Percentiles rank a stretch among this genome's conserved stretches.
Evolutionary conservation across 2,329 filamentous ascomycete species (phyloP).

Genomic region (Septoria linicola): DNA sequence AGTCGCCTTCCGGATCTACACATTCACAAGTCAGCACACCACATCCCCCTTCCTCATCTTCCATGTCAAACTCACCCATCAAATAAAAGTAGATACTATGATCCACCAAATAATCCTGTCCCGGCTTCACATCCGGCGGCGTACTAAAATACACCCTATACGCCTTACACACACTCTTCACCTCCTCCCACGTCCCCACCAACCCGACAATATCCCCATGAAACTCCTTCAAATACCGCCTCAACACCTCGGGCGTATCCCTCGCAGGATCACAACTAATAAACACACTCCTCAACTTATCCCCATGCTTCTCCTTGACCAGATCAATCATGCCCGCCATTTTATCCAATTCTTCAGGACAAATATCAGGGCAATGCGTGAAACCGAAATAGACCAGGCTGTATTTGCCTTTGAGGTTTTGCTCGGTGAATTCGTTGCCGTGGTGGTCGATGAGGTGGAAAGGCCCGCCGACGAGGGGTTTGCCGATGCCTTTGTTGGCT

Average conservation of each 20-base stretch:
- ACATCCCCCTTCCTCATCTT: not conserved
- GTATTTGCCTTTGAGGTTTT: slow-evolving; percentile 84
- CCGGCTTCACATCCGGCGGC: slow-evolving; percentile 80
- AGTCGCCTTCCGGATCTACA: slow-evolving; percentile 88
- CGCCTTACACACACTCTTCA: slow-evolving; percentile 91
- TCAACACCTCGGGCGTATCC: slow-evolving; percentile 80
- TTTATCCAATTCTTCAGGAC: slow-evolving; percentile 97
- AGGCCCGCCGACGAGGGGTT: slow-evolving; percentile 85
- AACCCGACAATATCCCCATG: slow-evolving; percentile 82
- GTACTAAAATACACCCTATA: slow-evolving; percentile 98
- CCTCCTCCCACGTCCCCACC: slow-evolving; percentile 89
- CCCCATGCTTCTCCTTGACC: slow-evolving; percentile 50
- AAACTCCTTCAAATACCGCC: slow-evolving; percentile 86
- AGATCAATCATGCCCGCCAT: slow-evolving; percentile 93
- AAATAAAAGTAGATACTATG: slow-evolving; percentile 99
- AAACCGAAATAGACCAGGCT: slow-evolving; percentile 95
- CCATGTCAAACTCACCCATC: slow-evolving; percentile 63
- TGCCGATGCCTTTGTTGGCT: slow-evolving; percentile 87
- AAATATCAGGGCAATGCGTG: slow-evolving; percentile 97
- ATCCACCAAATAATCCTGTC: slow-evolving; percentile 95
- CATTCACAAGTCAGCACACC: not conserved
- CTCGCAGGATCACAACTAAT: slow-evolving; percentile 93
- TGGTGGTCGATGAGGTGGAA: slow-evolving; percentile 82
- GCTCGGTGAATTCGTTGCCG: slow-evolving; percentile 72
- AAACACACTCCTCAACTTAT: slow-evolving; percentile 71